Evolutionary conservation across 1,284 basidiomycete genomes (phyloP).

Genomic region (Rhodotorula sp.): DNA sequence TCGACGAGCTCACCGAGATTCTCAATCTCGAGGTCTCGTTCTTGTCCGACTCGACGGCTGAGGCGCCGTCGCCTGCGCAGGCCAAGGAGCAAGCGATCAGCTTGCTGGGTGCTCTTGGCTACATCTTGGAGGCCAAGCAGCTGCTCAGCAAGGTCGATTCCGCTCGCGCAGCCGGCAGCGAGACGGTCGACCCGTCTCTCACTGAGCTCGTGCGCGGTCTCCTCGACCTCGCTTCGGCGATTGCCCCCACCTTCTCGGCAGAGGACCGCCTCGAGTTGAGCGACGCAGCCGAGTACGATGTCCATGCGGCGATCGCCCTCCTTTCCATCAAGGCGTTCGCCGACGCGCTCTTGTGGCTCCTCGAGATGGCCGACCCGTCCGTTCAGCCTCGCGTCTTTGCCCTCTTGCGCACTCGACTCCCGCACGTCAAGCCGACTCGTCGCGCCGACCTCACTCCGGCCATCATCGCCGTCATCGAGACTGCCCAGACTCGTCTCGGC

Average conservation of each 20-base stretch:
- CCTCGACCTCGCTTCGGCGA: conserved; percentile 32
- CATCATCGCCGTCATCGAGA: conserved; percentile 58
- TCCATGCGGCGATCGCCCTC: conserved; percentile 49
- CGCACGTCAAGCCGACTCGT: conserved; percentile 61
- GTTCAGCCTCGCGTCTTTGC: conserved; percentile 48
- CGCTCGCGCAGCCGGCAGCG: conserved; percentile 27
- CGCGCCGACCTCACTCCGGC: conserved; percentile 58
- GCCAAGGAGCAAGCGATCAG: conserved; percentile 25
- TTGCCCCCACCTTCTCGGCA: conserved; percentile 8
- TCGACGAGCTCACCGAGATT: conserved; percentile 66
- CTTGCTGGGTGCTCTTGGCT: conserved; percentile 34
- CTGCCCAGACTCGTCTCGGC: conserved; percentile 58
- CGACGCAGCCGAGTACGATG: conserved; percentile 45
- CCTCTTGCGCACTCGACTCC: conserved; percentile 65
- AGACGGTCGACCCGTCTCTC: conserved; percentile 34
- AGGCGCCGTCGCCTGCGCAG: neutral
- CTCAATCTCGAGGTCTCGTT: conserved; percentile 57
- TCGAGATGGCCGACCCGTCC: conserved; percentile 40
- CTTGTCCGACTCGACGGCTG: conserved; percentile 49
- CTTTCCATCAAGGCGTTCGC: conserved; percentile 63
- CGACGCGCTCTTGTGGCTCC: conserved; percentile 46
- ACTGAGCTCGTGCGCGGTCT: conserved; percentile 34
- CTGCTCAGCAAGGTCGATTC: conserved; percentile 41
- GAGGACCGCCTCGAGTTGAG: conserved; percentile 25
- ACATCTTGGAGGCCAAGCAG: conserved; percentile 38